Evolutionary conservation across 2,329 filamentous ascomycete species (phyloP).

Genomic region (Akanthomyces muscarius): DNA sequence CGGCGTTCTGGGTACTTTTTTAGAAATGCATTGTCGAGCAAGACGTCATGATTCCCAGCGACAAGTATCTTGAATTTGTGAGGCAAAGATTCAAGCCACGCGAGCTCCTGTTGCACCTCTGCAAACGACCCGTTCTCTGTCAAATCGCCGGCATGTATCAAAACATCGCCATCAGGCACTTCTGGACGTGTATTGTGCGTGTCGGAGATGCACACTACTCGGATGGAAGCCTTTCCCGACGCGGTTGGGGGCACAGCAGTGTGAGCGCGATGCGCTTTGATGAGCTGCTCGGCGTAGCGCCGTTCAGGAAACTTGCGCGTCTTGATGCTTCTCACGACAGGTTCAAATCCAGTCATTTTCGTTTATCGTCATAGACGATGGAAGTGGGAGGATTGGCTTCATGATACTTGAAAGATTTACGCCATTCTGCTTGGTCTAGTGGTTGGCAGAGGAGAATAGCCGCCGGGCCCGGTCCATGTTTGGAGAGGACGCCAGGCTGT

Average conservation of each 20-base stretch:
- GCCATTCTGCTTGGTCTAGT: not conserved
- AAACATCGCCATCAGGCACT: constrained; percentile 1
- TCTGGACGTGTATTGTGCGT: not conserved
- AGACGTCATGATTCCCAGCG: constrained; percentile 9
- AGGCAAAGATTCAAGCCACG: constrained; percentile 31
- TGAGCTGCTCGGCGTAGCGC: not conserved
- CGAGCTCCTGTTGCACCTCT: constrained; percentile 33
- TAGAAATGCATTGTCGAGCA: constrained; percentile 7
- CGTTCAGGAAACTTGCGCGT: not conserved
- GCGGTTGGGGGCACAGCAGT: not conserved
- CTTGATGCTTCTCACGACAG: not conserved
- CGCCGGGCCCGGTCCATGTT: no score
- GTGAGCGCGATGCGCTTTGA: not conserved
- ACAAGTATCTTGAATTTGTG: constrained; percentile 22
- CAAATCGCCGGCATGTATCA: constrained; percentile 11
- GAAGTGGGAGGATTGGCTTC: not conserved
- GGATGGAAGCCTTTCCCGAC: not conserved
- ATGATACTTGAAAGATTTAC: not conserved
- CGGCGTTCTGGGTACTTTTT: constrained; percentile 16
- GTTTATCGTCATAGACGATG: not conserved
- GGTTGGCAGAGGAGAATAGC: no score
- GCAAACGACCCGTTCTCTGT: constrained; percentile 31
- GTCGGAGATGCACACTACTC: constrained; percentile 11
- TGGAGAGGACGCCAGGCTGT: no score
- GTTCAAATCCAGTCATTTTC: not conserved